These are phyloP conservation scores for Capsicum rhomboideum DNA, from an alignment of 257 asterid genomes.

Conservation along the genomic window DNA sequence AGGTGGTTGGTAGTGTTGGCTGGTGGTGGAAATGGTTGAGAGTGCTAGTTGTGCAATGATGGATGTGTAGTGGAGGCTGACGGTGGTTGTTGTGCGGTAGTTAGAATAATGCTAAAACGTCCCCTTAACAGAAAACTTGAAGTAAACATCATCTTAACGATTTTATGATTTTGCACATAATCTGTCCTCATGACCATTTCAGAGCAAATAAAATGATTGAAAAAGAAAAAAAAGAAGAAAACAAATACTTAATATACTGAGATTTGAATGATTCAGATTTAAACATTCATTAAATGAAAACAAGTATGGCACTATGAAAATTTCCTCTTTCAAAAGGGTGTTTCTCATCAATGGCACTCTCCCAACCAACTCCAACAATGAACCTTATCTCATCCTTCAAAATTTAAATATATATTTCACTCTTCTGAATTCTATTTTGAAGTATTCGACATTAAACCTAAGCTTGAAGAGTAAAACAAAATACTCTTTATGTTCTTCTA, in stretches of 20 bases:
- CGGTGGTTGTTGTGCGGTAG: not conserved
- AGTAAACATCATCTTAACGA: not conserved
- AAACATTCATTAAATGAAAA: not conserved
- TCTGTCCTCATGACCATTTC: not conserved
- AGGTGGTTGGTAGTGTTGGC: no score
- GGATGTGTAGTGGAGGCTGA: not conserved
- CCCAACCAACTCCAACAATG: not conserved
- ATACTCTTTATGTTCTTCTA: not conserved
- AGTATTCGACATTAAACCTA: not conserved
- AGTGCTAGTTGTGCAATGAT: no score
- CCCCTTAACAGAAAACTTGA: not conserved
- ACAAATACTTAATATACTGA: not conserved
- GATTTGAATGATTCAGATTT: not conserved
- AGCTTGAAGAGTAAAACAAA: not conserved
- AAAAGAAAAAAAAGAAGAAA: not conserved
- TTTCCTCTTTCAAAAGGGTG: not conserved
- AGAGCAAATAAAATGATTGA: not conserved
- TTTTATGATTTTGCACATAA: not conserved
- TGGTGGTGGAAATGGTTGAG: no score
- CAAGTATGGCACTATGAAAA: not conserved
- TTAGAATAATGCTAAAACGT: not conserved
- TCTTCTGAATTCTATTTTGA: not conserved
- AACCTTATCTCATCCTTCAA: not conserved
- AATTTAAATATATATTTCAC: not conserved
- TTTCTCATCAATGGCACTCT: not conserved